Conservation (phyloP, 1,284 basidiomycete genomes). For the Cryptococcus sp. region DNA sequence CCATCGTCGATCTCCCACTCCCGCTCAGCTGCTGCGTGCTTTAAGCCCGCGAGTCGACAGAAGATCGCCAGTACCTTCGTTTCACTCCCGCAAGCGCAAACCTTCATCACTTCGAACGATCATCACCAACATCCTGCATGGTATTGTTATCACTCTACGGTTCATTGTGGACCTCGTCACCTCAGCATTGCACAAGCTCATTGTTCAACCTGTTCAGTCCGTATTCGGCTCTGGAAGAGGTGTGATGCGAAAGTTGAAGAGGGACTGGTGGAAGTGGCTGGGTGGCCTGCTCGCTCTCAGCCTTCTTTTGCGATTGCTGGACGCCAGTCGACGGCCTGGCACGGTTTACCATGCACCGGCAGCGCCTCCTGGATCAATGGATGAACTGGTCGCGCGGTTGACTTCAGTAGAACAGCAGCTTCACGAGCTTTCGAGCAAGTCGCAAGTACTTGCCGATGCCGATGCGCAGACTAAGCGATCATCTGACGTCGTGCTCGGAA, state of each 20-base stretch:
- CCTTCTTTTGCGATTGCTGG: slow-evolving; percentile 29
- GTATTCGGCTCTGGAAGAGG: slow-evolving; percentile 18
- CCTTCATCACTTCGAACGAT: slow-evolving; percentile 27
- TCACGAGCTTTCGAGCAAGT: slow-evolving; percentile 34
- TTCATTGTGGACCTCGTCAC: slow-evolving; percentile 28
- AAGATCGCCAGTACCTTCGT: slow-evolving; percentile 23
- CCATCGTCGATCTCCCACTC: slow-evolving; percentile 32
- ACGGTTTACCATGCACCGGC: slow-evolving; percentile 54
- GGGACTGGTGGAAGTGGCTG: slow-evolving; percentile 41
- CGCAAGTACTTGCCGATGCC: slow-evolving; percentile 19
- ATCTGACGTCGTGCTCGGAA: slow-evolving; percentile 13
- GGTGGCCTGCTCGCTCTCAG: slow-evolving; percentile 26
- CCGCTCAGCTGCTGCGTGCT: slow-evolving; percentile 28
- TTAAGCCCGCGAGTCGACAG: slow-evolving; percentile 26
- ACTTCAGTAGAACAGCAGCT: slow-evolving; percentile 48
- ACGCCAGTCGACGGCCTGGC: slow-evolving; percentile 28
- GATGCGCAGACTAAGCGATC: slow-evolving; percentile 14
- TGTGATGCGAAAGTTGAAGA: slow-evolving; percentile 11
- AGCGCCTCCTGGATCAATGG: slow-evolving; percentile 65
- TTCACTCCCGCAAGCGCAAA: slow-evolving; percentile 16
- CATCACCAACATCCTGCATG: slow-evolving; percentile 37
- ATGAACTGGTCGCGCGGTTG: slow-evolving; percentile 69
- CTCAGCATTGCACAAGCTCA: slow-evolving; percentile 8
- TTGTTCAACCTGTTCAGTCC: slow-evolving; percentile 17
- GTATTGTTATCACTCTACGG: slow-evolving; percentile 27